A percentile compares a stretch with the other conserved stretches of the same genome.
phyloP scores from a whole-genome alignment of 768 basidiomycete genomes.

The Mycena polygramma region DNA sequence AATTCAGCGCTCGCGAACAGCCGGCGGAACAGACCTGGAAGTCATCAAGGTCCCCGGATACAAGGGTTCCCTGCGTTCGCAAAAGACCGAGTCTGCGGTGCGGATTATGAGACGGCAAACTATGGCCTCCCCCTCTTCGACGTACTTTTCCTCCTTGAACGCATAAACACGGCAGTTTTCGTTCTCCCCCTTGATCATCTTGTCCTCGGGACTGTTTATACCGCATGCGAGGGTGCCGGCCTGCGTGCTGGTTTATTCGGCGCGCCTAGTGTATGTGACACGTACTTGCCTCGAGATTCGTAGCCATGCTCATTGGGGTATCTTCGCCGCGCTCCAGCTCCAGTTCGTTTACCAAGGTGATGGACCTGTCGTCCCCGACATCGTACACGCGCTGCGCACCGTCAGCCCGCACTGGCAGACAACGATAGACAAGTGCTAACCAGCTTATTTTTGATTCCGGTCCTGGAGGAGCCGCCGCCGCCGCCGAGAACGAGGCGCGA shows the following conservation, averaged over 20 bases:
- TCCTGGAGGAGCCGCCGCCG: constrained; percentile 88
- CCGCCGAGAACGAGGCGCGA: constrained; percentile 86
- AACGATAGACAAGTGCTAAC: constrained; percentile 61
- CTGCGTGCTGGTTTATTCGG: constrained; percentile 42
- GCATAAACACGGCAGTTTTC: constrained; percentile 86
- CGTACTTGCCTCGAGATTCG: constrained; percentile 65
- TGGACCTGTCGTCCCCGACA: constrained; percentile 63
- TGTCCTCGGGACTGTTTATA: constrained; percentile 82
- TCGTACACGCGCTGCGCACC: constrained; percentile 74
- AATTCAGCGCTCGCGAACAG: constrained; percentile 20
- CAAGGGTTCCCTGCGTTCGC: constrained; percentile 72
- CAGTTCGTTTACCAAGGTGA: constrained; percentile 74
- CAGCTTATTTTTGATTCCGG: constrained; percentile 95
- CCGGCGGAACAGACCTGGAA: constrained; percentile 78
- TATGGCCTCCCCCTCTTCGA: constrained; percentile 22
- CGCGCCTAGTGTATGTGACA: constrained; percentile 14
- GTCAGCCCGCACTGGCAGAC: constrained; percentile 18
- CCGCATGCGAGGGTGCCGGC: constrained; percentile 80
- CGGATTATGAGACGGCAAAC: constrained; percentile 4
- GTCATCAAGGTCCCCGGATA: constrained; percentile 73
- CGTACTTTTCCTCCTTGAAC: constrained; percentile 71
- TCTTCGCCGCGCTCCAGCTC: constrained; percentile 88
- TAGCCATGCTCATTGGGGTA: constrained; percentile 96
- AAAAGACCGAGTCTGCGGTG: constrained; percentile 64
- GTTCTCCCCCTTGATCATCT: constrained; percentile 76